A percentile compares a stretch with the other conserved stretches of the same genome.
phyloP scores from a whole-genome alignment of 2,329 filamentous ascomycete genomes.

The Trichoderma atroviride region DNA sequence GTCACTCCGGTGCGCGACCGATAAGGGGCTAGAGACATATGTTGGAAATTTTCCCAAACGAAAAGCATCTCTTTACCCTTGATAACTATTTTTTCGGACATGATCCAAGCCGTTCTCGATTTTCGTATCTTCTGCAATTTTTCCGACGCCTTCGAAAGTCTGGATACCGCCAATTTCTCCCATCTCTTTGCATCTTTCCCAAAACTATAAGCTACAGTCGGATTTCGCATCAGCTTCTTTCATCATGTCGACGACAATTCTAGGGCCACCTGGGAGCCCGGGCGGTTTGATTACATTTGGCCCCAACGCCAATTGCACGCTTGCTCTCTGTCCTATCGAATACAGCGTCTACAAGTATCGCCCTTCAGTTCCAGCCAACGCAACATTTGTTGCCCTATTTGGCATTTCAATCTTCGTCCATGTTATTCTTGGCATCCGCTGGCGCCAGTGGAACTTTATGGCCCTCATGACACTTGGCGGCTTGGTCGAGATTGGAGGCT shows the following conservation, averaged over 20 bases:
- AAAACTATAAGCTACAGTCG: background rate
- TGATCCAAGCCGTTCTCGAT: background rate
- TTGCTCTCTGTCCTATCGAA: conserved; percentile 49
- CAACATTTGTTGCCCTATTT: conserved; percentile 46
- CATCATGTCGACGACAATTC: conserved; percentile 1
- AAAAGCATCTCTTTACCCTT: background rate
- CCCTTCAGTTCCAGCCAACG: conserved; percentile 50
- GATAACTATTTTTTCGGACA: background rate
- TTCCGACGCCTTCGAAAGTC: background rate
- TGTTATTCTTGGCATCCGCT: conserved; percentile 43
- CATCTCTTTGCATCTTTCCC: background rate
- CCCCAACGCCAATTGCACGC: conserved; percentile 49
- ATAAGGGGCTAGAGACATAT: background rate
- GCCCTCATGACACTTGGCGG: conserved; percentile 56
- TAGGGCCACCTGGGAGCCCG: background rate
- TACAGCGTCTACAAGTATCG: conserved; percentile 47
- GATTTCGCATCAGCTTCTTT: background rate
- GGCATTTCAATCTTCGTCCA: conserved; percentile 49
- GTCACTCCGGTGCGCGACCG: background rate
- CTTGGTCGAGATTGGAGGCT: conserved; percentile 61
- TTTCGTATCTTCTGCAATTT: background rate
- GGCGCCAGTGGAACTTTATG: conserved; percentile 48
- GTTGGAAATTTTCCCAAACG: background rate
- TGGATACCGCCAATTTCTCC: background rate
- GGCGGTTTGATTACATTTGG: conserved; percentile 41